These are phyloP conservation scores for Verbascum thapsus DNA, from an alignment of 257 asterid species.

Conservation along the genomic window DNA sequence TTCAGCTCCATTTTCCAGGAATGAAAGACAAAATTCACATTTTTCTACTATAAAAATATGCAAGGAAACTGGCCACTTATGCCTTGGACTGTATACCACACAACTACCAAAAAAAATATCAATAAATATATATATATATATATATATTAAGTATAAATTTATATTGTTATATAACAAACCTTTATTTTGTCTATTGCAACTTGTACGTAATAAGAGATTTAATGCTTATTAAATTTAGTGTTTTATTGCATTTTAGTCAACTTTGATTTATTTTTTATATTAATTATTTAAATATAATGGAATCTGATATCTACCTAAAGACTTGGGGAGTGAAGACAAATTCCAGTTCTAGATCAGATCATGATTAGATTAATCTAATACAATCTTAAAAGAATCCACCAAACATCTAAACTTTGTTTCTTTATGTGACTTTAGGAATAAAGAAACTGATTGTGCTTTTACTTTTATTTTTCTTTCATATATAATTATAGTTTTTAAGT, in stretches of 20 bases:
- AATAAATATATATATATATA: no score
- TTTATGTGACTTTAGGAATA: slow-evolving; percentile 6
- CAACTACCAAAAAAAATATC: no score
- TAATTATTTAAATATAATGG: slow-evolving; percentile 35
- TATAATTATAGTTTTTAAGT: no score
- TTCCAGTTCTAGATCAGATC: slow-evolving; percentile 29
- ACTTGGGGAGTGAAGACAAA: slow-evolving; percentile 41
- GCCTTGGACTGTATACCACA: slow-evolving; percentile 49
- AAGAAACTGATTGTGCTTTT: not conserved
- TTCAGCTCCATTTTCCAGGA: slow-evolving; percentile 31
- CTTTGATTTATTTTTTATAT: no score
- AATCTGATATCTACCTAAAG: slow-evolving; percentile 50
- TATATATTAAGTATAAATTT: no score
- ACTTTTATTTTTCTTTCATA: slow-evolving; percentile 7
- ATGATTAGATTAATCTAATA: slow-evolving; percentile 32
- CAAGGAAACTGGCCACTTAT: slow-evolving; percentile 37
- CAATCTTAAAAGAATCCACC: slow-evolving; percentile 24
- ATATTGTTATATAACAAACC: slow-evolving; percentile 22
- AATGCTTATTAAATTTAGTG: slow-evolving; percentile 21
- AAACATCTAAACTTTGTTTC: slow-evolving; percentile 28
- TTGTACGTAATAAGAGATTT: slow-evolving; percentile 26
- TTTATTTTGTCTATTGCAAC: slow-evolving; percentile 37
- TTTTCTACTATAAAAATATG: slow-evolving; percentile 33
- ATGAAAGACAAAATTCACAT: slow-evolving; percentile 42
- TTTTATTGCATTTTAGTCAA: slow-evolving; percentile 48